These are phyloP conservation scores for Paratrypanosoma confusum DNA, from an alignment of 208 protist genomes.

Conservation along the genomic window DNA sequence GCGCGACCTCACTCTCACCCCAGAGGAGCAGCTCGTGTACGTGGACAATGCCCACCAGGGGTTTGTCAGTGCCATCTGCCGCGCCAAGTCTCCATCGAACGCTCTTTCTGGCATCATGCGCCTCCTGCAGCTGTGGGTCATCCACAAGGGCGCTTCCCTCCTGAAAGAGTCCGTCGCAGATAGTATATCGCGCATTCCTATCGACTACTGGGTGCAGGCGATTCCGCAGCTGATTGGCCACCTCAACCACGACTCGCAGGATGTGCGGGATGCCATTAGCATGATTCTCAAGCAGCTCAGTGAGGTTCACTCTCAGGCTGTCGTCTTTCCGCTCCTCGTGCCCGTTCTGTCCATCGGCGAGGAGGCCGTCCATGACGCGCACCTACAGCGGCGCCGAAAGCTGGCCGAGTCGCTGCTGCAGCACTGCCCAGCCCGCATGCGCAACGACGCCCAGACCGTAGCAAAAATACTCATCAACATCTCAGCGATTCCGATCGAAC, in stretches of 20 bases:
- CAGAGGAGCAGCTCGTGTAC: constrained; percentile 62
- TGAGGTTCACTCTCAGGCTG: constrained; percentile 96
- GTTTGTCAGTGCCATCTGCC: constrained; percentile 96
- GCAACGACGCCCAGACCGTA: constrained; percentile 72
- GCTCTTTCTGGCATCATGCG: constrained; percentile 95
- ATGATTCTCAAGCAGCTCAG: constrained; percentile 93
- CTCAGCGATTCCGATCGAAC: constrained; percentile 82
- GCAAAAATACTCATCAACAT: constrained; percentile 73
- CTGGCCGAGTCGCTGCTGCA: constrained; percentile 69
- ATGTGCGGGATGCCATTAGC: constrained; percentile 91
- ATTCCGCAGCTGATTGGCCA: constrained; percentile 99
- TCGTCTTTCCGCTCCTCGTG: constrained; percentile 99
- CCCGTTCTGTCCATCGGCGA: constrained; percentile 79
- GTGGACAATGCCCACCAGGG: constrained; percentile 88
- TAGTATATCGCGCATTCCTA: constrained; percentile 90
- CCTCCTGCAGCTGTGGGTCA: constrained; percentile 98
- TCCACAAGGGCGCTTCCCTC: constrained; percentile 80
- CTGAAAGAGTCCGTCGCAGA: constrained; percentile 83
- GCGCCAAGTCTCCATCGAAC: constrained; percentile 55
- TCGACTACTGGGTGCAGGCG: constrained; percentile 98
- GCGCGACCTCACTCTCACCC: constrained; percentile 63
- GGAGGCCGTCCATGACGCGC: constrained; percentile 13
- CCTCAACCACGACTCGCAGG: constrained; percentile 84
- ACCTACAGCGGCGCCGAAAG: constrained; percentile 31
- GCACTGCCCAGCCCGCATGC: constrained; percentile 74